phyloP scores from a whole-genome alignment of 192 early-diverging fungal genomes.

The Backusella australiensis region DNA sequence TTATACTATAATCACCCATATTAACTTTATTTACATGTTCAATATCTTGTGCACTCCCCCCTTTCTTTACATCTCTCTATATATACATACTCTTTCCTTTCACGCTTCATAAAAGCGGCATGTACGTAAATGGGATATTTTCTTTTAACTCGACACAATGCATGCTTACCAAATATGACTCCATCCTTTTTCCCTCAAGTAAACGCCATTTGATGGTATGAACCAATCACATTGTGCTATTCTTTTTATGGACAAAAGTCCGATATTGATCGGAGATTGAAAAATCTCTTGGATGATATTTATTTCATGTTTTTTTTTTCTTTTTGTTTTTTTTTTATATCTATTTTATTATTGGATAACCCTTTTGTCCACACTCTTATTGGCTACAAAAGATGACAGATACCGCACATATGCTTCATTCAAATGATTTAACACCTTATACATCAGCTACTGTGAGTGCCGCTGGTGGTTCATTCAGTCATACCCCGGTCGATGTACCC shows the following conservation, averaged over 20 bases:
- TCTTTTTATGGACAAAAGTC: background rate
- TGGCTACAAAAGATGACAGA: background rate
- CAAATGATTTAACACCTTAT: background rate
- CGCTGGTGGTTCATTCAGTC: background rate
- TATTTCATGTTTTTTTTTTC: background rate
- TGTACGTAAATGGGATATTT: background rate
- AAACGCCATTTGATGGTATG: background rate
- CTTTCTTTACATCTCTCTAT: too few relatives aligned
- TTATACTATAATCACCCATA: background rate
- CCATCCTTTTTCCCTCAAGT: background rate
- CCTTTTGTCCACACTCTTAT: background rate
- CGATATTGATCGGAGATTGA: background rate
- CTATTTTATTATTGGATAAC: constrained; percentile 2
- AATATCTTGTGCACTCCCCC: too few relatives aligned
- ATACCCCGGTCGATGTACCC: background rate
- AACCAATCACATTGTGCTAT: background rate
- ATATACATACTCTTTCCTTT: too few relatives aligned
- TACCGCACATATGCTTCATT: background rate
- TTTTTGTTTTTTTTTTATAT: background rate
- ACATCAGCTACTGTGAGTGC: background rate
- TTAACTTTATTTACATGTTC: too few relatives aligned
- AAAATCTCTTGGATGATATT: background rate
- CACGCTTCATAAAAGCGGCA: too few relatives aligned
- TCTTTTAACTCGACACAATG: too few relatives aligned
- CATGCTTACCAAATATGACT: too few relatives aligned